Evolutionary conservation across 2,329 filamentous ascomycete species (phyloP).

Genomic region (Iodosphaeria phyllophila): DNA sequence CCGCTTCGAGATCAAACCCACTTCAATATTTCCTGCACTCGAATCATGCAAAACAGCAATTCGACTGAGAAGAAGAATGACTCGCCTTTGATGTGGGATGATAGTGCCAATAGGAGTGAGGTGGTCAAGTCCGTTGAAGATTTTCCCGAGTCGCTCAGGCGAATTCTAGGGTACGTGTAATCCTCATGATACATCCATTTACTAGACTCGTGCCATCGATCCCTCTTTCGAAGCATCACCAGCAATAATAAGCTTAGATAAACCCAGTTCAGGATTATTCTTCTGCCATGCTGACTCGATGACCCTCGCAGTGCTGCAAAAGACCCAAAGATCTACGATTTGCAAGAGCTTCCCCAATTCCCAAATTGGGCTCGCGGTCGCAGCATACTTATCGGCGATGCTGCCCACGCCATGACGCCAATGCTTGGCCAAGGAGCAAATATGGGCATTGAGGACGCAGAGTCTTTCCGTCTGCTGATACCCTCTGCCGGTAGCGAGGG

Average conservation of each 20-base stretch:
- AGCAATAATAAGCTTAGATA: too few species aligned
- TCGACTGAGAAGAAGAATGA: neutral
- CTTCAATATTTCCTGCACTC: conserved; percentile 1
- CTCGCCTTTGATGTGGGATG: conserved; percentile 1
- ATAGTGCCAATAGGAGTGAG: neutral
- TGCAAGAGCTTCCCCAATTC: conserved; percentile 7
- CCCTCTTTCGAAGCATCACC: too few species aligned
- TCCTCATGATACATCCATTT: neutral
- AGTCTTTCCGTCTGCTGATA: conserved; percentile 4
- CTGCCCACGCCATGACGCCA: conserved; percentile 8
- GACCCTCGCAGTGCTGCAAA: neutral
- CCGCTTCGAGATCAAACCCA: neutral
- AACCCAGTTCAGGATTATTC: too few species aligned
- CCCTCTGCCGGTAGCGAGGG: conserved; percentile 1
- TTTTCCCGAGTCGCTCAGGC: neutral
- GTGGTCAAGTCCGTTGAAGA: conserved; percentile 1
- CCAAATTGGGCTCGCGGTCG: conserved; percentile 2
- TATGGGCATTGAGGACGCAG: conserved; percentile 9
- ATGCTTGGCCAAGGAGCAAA: conserved; percentile 8
- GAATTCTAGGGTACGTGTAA: neutral
- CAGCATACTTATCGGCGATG: conserved; percentile 3
- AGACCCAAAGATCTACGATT: conserved; percentile 7
- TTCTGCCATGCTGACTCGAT: too few species aligned
- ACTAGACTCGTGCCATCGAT: too few species aligned
- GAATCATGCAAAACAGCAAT: neutral